Base-by-base conservation (phyloP, 129 eudicot species). In the Dittrichia graveolens region DNA sequence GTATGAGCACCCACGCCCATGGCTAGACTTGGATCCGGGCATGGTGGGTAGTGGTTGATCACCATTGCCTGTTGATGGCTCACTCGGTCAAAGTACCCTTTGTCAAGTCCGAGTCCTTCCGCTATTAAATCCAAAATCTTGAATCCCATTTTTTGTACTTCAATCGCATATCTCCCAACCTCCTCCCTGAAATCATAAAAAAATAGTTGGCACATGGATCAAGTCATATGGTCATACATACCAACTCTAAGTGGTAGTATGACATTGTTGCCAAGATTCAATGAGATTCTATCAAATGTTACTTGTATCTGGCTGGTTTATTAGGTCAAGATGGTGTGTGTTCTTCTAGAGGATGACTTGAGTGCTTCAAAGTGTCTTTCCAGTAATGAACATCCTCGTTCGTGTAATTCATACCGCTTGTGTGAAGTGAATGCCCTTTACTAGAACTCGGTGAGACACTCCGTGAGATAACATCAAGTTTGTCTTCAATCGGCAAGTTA, bases 11-110 rank as follows among this genome's bases (percentile, higher is more conserved):
- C 65, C 4, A 77, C 46, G 45, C 90, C 87, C 73, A 85, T 62
- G 12, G 85, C 78, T 50, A 83, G 54, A 65, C 87, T 85, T 3
- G 90, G 90, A 59, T 85, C 79, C 3, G 87, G 90, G 61, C 90
- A 76, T 56, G 78, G 66, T 0, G 80, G 82, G 79, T 85, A 76
- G 52, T 74, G 66, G 61, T 85, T 79, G 47, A 79, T 34, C 4
- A 63, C 52, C 81, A 85, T 61, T 2, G 65, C 0, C 1, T 76
- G 85, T 18, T 49, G 73, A n/a, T 56, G 53, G 50, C 82, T 68
- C 40, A 79, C 80, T 40, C 16, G 48, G 6, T 48, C 48, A 31
- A 82, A 82, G 70, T 77, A 53, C 59, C 84, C 78, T 60, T 48
- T 10, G 12, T 60, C 61, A 14, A 82, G 73, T 48, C 86, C 89